These are phyloP conservation scores for Ophiostoma ulmi DNA, from an alignment of 2,329 filamentous ascomycete genomes.

Conservation along the genomic window DNA sequence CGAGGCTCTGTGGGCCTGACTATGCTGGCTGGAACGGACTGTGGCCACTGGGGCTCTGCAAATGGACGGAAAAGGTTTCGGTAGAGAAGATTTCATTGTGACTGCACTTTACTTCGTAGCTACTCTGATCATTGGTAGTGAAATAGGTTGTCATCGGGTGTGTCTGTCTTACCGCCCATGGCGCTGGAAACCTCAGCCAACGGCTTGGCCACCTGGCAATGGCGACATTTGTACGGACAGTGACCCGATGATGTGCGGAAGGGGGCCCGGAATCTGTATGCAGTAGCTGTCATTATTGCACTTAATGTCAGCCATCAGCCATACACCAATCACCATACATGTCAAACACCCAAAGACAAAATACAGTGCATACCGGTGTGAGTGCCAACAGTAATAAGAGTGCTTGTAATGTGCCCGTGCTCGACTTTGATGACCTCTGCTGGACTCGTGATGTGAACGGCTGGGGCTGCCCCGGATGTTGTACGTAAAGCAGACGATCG, in stretches of 20 bases:
- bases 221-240: slow-evolving; percentile 5
- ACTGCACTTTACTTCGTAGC: neutral
- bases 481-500: slow-evolving; percentile 24
- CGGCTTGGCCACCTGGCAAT: neutral
- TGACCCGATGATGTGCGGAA: neutral
- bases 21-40: neutral
- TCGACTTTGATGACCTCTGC: neutral
- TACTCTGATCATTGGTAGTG: neutral
- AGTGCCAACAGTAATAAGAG: neutral
- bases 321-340: neutral
- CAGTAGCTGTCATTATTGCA: neutral
- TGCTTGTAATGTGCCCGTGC: neutral
- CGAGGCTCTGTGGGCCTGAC: slow-evolving; percentile 19
- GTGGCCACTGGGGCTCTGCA: slow-evolving; percentile 8
- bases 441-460: slow-evolving; percentile 27
- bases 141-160: neutral
- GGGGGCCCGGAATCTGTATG: neutral
- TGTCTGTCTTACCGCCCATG: slow-evolving; percentile 2
- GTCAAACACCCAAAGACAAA: neutral
- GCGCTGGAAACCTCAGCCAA: neutral
- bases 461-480: slow-evolving; percentile 13
- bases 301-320: neutral
- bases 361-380: neutral
- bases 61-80: neutral
- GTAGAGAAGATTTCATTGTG: neutral